Evolutionary conservation across 306 rosid genomes (phyloP).

Genomic region (Castanea mollissima): DNA sequence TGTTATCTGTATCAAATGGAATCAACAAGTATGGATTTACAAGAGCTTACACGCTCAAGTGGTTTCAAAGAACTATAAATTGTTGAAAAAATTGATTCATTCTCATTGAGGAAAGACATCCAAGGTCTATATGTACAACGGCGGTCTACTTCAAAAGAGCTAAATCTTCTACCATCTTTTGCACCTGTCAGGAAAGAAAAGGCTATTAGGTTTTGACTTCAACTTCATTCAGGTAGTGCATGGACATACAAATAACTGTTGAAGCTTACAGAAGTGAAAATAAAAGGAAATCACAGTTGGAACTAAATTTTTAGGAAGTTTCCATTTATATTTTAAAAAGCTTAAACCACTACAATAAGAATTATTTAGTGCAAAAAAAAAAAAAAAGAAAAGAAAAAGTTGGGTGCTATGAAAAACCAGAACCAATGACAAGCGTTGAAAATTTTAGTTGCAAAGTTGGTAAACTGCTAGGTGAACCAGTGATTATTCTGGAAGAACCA

Average conservation of each 20-base stretch:
- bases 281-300: background rate
- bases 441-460: no score
- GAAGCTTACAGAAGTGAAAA: background rate
- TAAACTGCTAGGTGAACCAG: no score
- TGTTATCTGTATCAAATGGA: background rate
- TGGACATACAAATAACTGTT: background rate
- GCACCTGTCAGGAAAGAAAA: conserved; percentile 24
- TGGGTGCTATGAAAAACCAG: background rate
- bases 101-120: conserved; percentile 9
- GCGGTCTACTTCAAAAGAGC: conserved; percentile 26
- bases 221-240: background rate
- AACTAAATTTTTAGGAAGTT: background rate
- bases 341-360: background rate
- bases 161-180: conserved; percentile 20
- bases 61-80: conserved; percentile 29
- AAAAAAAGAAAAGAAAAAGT: background rate
- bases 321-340: background rate
- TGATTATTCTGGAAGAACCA: no score
- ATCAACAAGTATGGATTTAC: background rate
- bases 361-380: background rate
- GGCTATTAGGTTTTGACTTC: background rate
- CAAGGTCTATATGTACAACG: conserved; percentile 32
- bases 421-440: background rate
- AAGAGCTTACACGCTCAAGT: conserved; percentile 36
- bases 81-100: conserved; percentile 29